Evolutionary conservation across 352 stramenopile species (phyloP), one percentile per base, ranked within the genome.

Genomic region (Elongisporangium undulatum): DNA sequence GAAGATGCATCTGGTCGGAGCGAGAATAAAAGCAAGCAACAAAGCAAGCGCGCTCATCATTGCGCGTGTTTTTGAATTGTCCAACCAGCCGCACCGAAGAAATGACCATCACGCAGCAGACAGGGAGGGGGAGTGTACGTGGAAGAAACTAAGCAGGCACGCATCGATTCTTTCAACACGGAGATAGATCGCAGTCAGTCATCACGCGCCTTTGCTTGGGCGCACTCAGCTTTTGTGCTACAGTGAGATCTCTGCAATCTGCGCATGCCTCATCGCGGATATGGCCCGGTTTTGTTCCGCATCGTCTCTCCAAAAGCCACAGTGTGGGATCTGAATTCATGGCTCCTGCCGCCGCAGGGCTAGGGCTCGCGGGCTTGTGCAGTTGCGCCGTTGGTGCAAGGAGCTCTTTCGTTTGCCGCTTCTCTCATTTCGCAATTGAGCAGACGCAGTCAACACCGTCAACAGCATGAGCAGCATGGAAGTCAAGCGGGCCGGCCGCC

Each of bases 301-400:
- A 52, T 59, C 51, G 19, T 63, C 54, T 55, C 61, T 34, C 50
- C 17, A 26, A 22, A 62, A 62, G 55, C 56, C 56, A 63, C 56
- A 61, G 56, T 59, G 62, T 68, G 62, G 62, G 56, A 68, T 64
- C 41, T 68, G 56, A 61, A 68, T 68, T 72, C 64, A 51, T 68
- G 57, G 61, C 59, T 65, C 53, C 63, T 49, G 55, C 23, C 56
- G 59, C 50, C 69, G 59, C 26, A 21, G 13, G 26, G 48, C 49
- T 51, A 56, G 56, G 26, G 34, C 26, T 39, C 19, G 16, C 16
- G 56, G 7, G 24, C 22, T 39, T 24, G 3, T 39, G 19, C 20
- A 23, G 51, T 56, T n/a, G 22, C 34, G 16, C 5, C 24, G 19
- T 34, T 26, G 51, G 21, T 55, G 51, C 51, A 24, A 9, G 9